Conservation (phyloP, 192 early-diverging fungal species). For the Coemansia guatemalensis region DNA sequence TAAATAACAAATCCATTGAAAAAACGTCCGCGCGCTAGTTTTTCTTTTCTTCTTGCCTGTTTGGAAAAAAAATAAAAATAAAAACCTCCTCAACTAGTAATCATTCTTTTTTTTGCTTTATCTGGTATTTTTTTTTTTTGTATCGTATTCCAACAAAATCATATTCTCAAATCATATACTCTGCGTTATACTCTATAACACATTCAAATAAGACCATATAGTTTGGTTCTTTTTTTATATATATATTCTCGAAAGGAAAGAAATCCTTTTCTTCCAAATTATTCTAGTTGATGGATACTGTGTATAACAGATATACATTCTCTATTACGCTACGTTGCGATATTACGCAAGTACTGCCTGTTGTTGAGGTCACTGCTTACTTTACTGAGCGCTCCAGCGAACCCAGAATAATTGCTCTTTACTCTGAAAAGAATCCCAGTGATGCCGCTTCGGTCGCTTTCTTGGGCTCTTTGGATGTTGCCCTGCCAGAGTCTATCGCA, state of each 20-base stretch:
- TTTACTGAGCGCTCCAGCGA: slow-evolving; percentile 13
- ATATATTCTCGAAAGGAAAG: neutral
- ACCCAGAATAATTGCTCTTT: slow-evolving; percentile 13
- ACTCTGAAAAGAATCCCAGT: slow-evolving; percentile 4
- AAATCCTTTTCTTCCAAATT: neutral
- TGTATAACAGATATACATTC: slow-evolving; percentile 23
- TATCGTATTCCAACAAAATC: neutral
- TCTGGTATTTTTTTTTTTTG: slow-evolving; percentile 10
- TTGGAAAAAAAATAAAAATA: slow-evolving; percentile 7
- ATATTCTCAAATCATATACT: slow-evolving; percentile 4
- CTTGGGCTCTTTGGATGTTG: slow-evolving; percentile 13
- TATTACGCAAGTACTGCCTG: slow-evolving; percentile 4
- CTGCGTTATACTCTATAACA: neutral
- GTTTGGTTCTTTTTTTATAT: neutral
- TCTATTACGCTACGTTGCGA: slow-evolving; percentile 12
- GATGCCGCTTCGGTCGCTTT: slow-evolving; percentile 5
- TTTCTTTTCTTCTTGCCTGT: neutral
- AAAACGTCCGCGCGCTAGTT: slow-evolving; percentile 6
- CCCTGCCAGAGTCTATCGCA: slow-evolving; percentile 13
- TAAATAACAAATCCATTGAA: neutral
- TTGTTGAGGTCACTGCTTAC: slow-evolving; percentile 26
- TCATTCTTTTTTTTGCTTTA: slow-evolving; percentile 4
- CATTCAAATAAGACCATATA: neutral
- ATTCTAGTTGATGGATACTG: slow-evolving; percentile 8
- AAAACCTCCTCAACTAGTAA: slow-evolving; percentile 7